These are phyloP conservation scores for Suillus tomentosus DNA, from an alignment of 768 basidiomycete species.

Conservation along the genomic window DNA sequence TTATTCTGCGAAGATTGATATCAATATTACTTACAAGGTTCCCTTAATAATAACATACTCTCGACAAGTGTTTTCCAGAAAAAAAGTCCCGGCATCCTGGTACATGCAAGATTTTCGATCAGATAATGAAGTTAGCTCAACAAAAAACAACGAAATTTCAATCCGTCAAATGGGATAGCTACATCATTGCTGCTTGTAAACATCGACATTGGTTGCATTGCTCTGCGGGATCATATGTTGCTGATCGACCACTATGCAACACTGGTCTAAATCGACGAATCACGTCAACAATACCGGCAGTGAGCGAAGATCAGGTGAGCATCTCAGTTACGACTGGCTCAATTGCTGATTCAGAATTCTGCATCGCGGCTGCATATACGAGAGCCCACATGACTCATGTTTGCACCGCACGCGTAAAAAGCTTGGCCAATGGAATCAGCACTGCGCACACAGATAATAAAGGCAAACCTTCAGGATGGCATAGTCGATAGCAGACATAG, in stretches of 20 bases:
- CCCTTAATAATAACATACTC: conserved; percentile 11
- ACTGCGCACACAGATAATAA: conserved; percentile 23
- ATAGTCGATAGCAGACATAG: conserved; percentile 22
- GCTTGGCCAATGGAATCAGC: neutral
- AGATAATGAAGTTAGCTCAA: conserved; percentile 28
- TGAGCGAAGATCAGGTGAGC: neutral
- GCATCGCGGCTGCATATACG: neutral
- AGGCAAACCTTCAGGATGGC: conserved; percentile 27
- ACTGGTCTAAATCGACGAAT: neutral
- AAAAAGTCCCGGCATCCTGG: conserved; percentile 29
- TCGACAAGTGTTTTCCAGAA: conserved; percentile 26
- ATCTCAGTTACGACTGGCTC: neutral
- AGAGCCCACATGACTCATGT: neutral
- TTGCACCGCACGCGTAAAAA: neutral
- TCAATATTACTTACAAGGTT: conserved; percentile 11
- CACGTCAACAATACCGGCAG: neutral
- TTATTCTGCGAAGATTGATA: conserved; percentile 28
- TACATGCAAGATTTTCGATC: conserved; percentile 33
- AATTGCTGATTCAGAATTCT: neutral
- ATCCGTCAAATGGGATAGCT: conserved; percentile 8
- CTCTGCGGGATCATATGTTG: neutral
- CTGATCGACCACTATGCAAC: neutral
- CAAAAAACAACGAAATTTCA: conserved; percentile 19
- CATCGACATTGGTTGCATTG: neutral
- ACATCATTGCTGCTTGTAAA: neutral